A percentile compares a stretch with the other conserved stretches of the same genome.
Evolutionary conservation across 352 stramenopile species (phyloP).

Genomic region (Achlya hypogyna): DNA sequence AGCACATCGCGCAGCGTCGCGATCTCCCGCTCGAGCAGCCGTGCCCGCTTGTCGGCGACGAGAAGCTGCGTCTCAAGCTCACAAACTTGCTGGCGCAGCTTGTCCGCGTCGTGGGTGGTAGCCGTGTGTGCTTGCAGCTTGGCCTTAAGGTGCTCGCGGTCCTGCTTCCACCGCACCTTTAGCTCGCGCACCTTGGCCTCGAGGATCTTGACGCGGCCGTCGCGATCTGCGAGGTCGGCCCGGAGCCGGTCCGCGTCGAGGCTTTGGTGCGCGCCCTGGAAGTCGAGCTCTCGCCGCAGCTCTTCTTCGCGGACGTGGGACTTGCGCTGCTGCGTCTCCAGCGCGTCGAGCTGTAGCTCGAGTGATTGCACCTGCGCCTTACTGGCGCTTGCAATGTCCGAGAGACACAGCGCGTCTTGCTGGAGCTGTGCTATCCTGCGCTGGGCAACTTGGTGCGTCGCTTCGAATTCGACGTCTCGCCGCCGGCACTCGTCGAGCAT

Average conservation of each 20-base stretch:
- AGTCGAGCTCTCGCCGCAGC: background rate
- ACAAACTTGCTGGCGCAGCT: background rate
- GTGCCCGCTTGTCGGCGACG: background rate
- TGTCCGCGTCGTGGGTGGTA: background rate
- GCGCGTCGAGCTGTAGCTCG: background rate
- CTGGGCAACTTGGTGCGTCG: background rate
- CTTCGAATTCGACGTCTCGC: background rate
- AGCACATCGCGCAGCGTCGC: slow-evolving; percentile 14
- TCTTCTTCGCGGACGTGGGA: background rate
- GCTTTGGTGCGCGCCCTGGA: background rate
- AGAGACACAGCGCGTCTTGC: background rate
- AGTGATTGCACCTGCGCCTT: background rate
- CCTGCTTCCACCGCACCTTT: slow-evolving; percentile 14
- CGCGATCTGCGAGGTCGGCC: background rate
- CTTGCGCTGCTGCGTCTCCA: slow-evolving; percentile 8
- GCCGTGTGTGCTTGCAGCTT: background rate
- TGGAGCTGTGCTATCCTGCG: background rate
- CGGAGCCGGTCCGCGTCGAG: background rate
- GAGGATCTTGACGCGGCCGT: background rate
- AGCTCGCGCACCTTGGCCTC: slow-evolving; percentile 16
- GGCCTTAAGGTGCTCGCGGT: slow-evolving; percentile 12
- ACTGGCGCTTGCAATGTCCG: background rate
- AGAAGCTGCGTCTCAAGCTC: background rate
- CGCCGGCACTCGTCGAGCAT: background rate
- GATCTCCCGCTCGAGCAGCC: slow-evolving; percentile 26